These are phyloP conservation scores for Gossypium herbaceum DNA, from an alignment of 345 rosid genomes.

Conservation along the genomic window DNA sequence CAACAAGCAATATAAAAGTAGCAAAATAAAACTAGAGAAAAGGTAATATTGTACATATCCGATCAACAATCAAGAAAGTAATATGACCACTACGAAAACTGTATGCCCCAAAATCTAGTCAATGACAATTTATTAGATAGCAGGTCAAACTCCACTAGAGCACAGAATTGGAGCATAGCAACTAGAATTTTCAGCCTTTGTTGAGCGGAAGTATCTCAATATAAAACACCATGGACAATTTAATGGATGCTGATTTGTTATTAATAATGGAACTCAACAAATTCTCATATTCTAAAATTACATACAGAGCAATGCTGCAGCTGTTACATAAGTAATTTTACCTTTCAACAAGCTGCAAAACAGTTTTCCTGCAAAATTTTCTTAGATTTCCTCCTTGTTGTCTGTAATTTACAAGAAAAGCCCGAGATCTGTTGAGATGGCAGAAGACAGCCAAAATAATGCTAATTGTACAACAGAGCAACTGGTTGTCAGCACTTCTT, in stretches of 20 bases:
- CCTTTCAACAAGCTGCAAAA: conserved; percentile 64
- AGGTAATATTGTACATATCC: background rate
- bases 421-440: conserved; percentile 34
- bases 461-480: conserved; percentile 53
- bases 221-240: conserved; percentile 24
- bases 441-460: conserved; percentile 35
- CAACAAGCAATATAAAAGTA: background rate
- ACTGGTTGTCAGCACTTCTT: conserved; percentile 31
- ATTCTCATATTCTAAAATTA: conserved; percentile 58
- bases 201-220: conserved; percentile 4
- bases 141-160: conserved; percentile 7
- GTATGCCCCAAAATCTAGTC: background rate
- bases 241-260: conserved; percentile 57
- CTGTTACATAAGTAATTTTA: conserved; percentile 57
- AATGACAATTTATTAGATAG: background rate
- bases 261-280: conserved; percentile 67
- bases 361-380: conserved; percentile 73
- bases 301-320: conserved; percentile 68
- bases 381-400: conserved; percentile 41
- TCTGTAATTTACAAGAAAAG: conserved; percentile 51
- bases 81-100: background rate
- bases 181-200: background rate
- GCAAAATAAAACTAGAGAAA: background rate
- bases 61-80: background rate
- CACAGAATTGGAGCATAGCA: background rate